Evolutionary conservation across 148 eudicot genomes (phyloP), one percentile per base, ranked within the genome.

Genomic region (Cornus suecica): DNA sequence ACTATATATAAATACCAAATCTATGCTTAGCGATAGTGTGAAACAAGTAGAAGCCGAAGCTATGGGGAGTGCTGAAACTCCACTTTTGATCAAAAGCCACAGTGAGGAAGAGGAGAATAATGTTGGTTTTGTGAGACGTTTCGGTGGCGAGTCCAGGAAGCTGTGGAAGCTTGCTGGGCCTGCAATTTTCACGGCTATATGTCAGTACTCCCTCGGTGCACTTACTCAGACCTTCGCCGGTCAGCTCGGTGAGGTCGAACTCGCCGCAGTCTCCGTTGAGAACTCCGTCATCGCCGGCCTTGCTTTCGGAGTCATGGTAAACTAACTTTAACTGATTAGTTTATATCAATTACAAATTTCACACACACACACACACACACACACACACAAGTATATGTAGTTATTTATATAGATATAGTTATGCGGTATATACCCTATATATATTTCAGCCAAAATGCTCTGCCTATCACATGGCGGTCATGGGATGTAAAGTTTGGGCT

Each of bases 281-380:
- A 88, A 88, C 63, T 88, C 92, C 2, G 92, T 88, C 25, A 71
- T 88, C 22, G 88, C 88, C 16, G 92, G 92, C 1, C 87, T 88
- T 23, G 88, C 88, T 10, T 88, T 84, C 22, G 92, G 92, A 3
- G 78, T 85, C 58, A 84, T 88, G 92, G 92, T 88, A 82, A 54
- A 23, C 45, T 37, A 37, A 6, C 42, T 16, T 23, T 0, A 52
- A 14, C 22, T 3, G 0, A 20, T 52, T n/a, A n/a, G n/a, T n/a
- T 52, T 14, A 52, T 52, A 4, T 52, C 58, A 20, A 52, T 14
- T 14, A 5, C n/a, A 52, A 52, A 14, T 20, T 52, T 11, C 58
- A 14, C 16, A n/a, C n/a, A n/a, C n/a, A n/a, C n/a, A n/a, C n/a
- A n/a, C n/a, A n/a, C n/a, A n/a, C n/a, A n/a, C n/a, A n/a, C n/a